phyloP scores from a whole-genome alignment of 2,329 filamentous ascomycete species.

The Neopestalotiopsis sp. region DNA sequence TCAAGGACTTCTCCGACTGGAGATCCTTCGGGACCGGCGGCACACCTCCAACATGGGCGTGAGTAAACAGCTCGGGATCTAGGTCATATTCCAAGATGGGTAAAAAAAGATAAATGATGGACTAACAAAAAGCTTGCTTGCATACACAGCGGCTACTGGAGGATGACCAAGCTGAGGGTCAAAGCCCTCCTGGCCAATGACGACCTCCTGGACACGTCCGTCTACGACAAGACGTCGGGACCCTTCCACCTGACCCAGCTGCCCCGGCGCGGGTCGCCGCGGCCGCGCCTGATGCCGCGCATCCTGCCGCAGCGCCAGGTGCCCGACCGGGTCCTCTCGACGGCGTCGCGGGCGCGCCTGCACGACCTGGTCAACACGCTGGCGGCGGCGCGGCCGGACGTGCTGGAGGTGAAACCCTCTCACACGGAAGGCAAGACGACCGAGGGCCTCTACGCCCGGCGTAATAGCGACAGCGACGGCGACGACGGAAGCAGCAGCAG shows the following conservation, averaged over 20 bases:
- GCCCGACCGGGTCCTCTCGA: slow-evolving; percentile 2
- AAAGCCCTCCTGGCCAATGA: background rate
- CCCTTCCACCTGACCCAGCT: background rate
- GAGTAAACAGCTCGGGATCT: background rate
- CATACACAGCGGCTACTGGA: slow-evolving; percentile 10
- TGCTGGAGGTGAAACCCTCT: slow-evolving; percentile 4
- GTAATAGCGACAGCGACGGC: no score
- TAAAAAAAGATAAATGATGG: background rate
- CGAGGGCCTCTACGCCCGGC: slow-evolving; percentile 4
- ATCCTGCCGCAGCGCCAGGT: slow-evolving; percentile 14
- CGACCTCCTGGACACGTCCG: slow-evolving; percentile 5
- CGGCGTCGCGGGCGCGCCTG: slow-evolving; percentile 2
- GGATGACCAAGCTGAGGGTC: slow-evolving; percentile 10
- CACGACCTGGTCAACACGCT: slow-evolving; percentile 8
- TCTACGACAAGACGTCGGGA: background rate
- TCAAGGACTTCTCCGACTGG: slow-evolving; percentile 7
- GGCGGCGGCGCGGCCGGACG: slow-evolving; percentile 1
- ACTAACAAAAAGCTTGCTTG: background rate
- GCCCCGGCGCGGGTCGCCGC: background rate
- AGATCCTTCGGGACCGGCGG: slow-evolving; percentile 14
- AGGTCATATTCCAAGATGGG: background rate
- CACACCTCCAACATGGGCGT: slow-evolving; percentile 16
- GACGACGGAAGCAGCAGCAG: no score
- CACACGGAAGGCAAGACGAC: slow-evolving; percentile 15
- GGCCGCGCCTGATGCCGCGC: slow-evolving; percentile 12